Evolutionary conservation across 352 stramenopile species (phyloP).

Genomic region (Poterioochromonas sp.): DNA sequence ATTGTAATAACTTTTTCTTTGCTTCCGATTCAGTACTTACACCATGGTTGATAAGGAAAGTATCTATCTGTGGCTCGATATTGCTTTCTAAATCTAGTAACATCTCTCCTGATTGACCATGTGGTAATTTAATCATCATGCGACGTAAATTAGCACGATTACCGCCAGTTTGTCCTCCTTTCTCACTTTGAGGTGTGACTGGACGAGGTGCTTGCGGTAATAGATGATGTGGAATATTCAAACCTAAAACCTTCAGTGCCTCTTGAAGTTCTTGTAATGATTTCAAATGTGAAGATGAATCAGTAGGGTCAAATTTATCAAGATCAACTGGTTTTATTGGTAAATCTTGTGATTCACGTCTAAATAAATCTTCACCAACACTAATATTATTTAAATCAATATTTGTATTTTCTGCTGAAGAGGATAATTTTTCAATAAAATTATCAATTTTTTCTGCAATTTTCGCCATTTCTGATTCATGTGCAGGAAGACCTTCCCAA

Average conservation of each 20-base stretch:
- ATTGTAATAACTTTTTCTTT: background rate
- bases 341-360: background rate
- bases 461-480: background rate
- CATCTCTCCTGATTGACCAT: background rate
- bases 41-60: background rate
- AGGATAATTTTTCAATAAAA: constrained; percentile 1
- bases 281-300: background rate
- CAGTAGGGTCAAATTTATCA: background rate
- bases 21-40: background rate
- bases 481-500: background rate
- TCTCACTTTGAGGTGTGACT: background rate
- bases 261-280: background rate
- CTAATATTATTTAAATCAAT: background rate
- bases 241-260: background rate
- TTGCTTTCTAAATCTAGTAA: background rate
- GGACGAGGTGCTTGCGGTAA: background rate
- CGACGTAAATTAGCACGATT: background rate
- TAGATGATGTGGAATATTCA: background rate
- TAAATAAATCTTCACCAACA: background rate
- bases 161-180: background rate
- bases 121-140: background rate
- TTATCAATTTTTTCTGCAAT: background rate
- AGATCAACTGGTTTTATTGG: background rate
- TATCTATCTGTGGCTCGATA: constrained; percentile 3
- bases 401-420: background rate